A percentile compares a stretch with the other conserved stretches of the same genome.
Evolutionary conservation across 2,329 filamentous ascomycete species (phyloP).

Genomic region (Hymenoscyphus scutula): DNA sequence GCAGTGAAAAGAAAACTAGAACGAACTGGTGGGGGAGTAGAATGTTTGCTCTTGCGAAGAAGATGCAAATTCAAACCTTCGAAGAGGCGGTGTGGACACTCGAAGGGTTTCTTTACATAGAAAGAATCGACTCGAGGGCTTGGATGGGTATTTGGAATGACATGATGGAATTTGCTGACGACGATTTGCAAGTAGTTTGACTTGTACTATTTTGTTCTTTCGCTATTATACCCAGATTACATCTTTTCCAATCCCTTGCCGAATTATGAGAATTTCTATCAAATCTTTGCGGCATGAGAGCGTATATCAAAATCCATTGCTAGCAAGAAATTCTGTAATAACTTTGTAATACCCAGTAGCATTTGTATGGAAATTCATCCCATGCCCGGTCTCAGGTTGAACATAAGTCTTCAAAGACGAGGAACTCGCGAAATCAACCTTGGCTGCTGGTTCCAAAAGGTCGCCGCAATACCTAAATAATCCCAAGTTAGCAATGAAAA

Average conservation of each 20-base stretch:
- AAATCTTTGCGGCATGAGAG: no score
- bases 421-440: conserved; percentile 16
- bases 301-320: background rate
- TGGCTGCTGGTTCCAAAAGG: conserved; percentile 26
- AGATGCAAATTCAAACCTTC: background rate
- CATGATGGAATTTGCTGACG: background rate
- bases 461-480: conserved; percentile 12
- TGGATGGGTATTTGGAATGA: background rate
- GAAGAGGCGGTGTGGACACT: background rate
- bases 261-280: background rate
- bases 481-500: background rate
- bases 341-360: conserved; percentile 17
- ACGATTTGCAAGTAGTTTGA: background rate
- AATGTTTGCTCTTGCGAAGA: background rate
- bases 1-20: background rate
- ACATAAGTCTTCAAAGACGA: conserved; percentile 19
- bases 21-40: background rate
- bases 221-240: no score
- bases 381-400: conserved; percentile 30
- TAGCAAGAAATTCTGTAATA: conserved; percentile 16
- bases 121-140: background rate
- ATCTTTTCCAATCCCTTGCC: no score
- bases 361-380: conserved; percentile 25
- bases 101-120: background rate
- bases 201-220: background rate